phyloP scores from a whole-genome alignment of 2,329 filamentous ascomycete species.

The Cercospora sp. region DNA sequence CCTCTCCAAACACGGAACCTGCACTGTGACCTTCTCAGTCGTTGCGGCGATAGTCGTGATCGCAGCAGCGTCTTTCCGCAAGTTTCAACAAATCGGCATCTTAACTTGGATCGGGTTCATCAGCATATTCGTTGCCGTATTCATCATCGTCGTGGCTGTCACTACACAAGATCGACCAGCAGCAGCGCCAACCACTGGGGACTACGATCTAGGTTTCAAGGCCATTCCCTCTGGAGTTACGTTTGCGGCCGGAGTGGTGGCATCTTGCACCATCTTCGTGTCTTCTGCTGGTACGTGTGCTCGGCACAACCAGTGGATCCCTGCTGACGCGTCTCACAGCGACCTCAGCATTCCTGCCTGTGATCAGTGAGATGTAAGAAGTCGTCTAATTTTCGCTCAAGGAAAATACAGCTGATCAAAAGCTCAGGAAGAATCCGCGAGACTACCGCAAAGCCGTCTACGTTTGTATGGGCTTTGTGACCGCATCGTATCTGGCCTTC shows the following conservation, averaged over 20 bases:
- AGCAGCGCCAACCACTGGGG: conserved; percentile 59
- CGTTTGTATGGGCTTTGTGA: conserved; percentile 59
- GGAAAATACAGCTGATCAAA: conserved; percentile 31
- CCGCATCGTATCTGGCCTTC: conserved; percentile 59
- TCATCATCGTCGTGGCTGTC: conserved; percentile 52
- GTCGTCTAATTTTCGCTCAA: too few relatives aligned
- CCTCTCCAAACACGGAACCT: conserved; percentile 58
- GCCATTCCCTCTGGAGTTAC: conserved; percentile 55
- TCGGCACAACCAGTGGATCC: background rate
- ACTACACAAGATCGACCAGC: conserved; percentile 59
- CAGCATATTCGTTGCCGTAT: conserved; percentile 56
- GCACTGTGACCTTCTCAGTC: conserved; percentile 51
- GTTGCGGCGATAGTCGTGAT: conserved; percentile 55
- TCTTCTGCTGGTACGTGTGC: conserved; percentile 47
- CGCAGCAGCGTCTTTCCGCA: conserved; percentile 55
- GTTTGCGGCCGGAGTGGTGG: conserved; percentile 61
- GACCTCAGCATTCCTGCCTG: conserved; percentile 62
- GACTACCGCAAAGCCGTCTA: conserved; percentile 63
- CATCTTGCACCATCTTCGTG: conserved; percentile 60
- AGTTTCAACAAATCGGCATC: conserved; percentile 61
- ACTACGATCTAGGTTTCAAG: conserved; percentile 60
- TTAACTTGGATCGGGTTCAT: conserved; percentile 62
- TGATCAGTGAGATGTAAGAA: conserved; percentile 61
- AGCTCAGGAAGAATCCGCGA: conserved; percentile 46
- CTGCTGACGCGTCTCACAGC: conserved; percentile 34